phyloP scores from a whole-genome alignment of 345 rosid genomes.

The Brassica nigra region DNA sequence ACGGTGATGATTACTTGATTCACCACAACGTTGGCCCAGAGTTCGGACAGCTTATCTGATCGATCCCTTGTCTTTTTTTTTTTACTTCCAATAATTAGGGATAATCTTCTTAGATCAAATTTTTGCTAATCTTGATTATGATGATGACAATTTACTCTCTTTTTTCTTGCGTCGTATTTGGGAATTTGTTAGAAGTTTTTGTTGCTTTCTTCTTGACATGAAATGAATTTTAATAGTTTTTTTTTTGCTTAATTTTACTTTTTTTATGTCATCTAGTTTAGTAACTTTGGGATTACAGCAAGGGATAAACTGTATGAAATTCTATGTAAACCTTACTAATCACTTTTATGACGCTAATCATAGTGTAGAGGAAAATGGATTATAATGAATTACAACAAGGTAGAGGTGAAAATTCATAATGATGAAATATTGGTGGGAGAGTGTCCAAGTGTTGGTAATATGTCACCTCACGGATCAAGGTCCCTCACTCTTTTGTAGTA shows the following conservation, averaged over 20 bases:
- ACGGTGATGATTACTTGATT: conserved; percentile 83
- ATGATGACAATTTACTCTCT: conserved; percentile 21
- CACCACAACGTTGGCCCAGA: conserved; percentile 86
- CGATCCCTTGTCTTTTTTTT: conserved; percentile 21
- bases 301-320: not conserved
- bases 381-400: not conserved
- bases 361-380: not conserved
- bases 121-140: conserved; percentile 41
- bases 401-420: conserved; percentile 26
- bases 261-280: not conserved
- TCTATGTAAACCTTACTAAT: not conserved
- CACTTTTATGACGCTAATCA: not conserved
- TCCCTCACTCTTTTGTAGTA: conserved; percentile 38
- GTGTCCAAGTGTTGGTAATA: conserved; percentile 37
- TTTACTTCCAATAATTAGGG: conserved; percentile 37
- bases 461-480: conserved; percentile 42
- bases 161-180: conserved; percentile 18
- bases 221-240: not conserved
- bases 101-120: conserved; percentile 34
- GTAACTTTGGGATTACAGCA: not conserved
- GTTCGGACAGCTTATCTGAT: conserved; percentile 72
- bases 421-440: conserved; percentile 41
- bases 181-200: conserved; percentile 19
- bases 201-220: conserved; percentile 21
- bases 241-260: not conserved